Base-by-base conservation (phyloP, 1,284 basidiomycete species). In the Cutaneotrichosporon spelunceum region DNA sequence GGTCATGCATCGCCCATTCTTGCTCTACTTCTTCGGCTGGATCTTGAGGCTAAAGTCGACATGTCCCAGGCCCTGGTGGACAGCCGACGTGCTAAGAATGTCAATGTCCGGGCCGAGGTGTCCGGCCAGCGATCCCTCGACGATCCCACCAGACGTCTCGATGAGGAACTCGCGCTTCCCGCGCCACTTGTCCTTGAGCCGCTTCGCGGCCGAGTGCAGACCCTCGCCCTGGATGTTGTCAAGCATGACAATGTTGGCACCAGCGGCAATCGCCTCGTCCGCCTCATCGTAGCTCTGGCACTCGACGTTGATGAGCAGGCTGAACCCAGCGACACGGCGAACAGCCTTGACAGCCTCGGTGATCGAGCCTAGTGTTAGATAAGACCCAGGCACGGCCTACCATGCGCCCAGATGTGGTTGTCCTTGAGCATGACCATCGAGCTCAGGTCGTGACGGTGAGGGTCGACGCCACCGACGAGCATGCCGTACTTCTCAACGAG, bases 361-460 rank as follows among this genome's bases (percentile, higher is more conserved):
- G 70, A 99, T 96, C 4, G 93, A 95, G 26, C 93, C 93, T 53
- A 34, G 11, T 1, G 34, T 53, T 13, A 53, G 33, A 21, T 23
- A 23, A 30, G 50, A 4, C 27, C 8, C 30, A 23, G 10, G 50
- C 29, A 29, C 50, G 5, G 23, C 52, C 26, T 23, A 53, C 52
- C 52, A 73, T 67, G 44, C 8, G 93, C 94, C 94, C 93, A 98
- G 74, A 99, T 93, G 75, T 99, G 96, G 77, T 99, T 99, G 75
- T 99, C 95, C 80, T 99, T 99, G 72, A 99, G 86, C 95, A 99
- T 99, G 74, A 99, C 95, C 95, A 99, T 99, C 76, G 90, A 92
- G 42, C 90, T 93, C 34, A 99, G 83, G 79, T 98, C 94, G 73
- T 97, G 90, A n/a, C 96, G 85, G 81, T 99, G 96, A 21, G 91